Conservation (phyloP, 164 flowering plant species). For the Berberis vulgaris region DNA sequence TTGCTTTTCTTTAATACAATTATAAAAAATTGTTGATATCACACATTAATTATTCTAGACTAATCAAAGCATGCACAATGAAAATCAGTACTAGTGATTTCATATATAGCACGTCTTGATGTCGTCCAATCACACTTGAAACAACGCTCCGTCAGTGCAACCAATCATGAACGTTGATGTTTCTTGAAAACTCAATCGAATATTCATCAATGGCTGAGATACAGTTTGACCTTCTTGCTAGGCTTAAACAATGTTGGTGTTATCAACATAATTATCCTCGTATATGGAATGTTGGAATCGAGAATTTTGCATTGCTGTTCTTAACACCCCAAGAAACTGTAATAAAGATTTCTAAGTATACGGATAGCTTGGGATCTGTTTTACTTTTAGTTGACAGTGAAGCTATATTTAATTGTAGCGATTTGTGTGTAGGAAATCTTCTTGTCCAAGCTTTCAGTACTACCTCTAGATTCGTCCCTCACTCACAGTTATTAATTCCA, state of each 20-base stretch:
- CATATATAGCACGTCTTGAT: no score
- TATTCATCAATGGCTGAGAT: no score
- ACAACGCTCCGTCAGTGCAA: no score
- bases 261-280: neutral
- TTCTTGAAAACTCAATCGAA: no score
- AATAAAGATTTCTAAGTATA: neutral
- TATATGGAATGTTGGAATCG: neutral
- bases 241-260: neutral
- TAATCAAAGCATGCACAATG: no score
- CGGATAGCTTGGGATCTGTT: conserved; percentile 8
- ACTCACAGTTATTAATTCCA: neutral
- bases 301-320: conserved; percentile 1
- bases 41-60: no score
- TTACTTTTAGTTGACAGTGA: conserved; percentile 6
- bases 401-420: neutral
- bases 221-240: no score
- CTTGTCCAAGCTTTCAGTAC: neutral
- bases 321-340: conserved; percentile 2
- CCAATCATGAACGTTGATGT: no score
- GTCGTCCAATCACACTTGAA: no score
- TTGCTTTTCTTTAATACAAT: no score
- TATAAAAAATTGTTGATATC: no score
- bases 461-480: conserved; percentile 2
- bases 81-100: no score
- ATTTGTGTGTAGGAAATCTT: neutral